Evolutionary conservation across 1,284 basidiomycete genomes (phyloP).

Genomic region (Pseudozyma sp.): DNA sequence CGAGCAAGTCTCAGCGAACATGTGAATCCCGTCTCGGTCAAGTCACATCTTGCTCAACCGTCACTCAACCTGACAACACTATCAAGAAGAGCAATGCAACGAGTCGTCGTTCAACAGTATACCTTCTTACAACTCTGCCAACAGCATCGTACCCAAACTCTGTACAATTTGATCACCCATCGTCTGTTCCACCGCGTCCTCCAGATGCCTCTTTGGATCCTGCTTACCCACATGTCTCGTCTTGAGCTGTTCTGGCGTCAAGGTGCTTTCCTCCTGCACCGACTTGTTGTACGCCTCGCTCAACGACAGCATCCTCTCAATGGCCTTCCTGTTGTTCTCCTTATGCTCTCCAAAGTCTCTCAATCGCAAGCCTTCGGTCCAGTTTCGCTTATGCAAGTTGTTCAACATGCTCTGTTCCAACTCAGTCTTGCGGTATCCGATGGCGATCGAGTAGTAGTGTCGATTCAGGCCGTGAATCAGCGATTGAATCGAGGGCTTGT

Average conservation of each 20-base stretch:
- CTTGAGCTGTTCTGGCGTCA: conserved; percentile 66
- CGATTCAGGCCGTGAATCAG: conserved; percentile 68
- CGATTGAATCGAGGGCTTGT: conserved; percentile 96
- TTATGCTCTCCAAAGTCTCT: conserved; percentile 67
- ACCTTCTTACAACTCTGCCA: conserved; percentile 40
- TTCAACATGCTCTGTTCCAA: conserved; percentile 68
- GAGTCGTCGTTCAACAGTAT: neutral
- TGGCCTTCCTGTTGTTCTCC: conserved; percentile 65
- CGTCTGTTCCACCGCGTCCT: conserved; percentile 66
- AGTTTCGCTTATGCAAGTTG: conserved; percentile 68
- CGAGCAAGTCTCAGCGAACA: too few relatives aligned
- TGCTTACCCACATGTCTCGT: conserved; percentile 68
- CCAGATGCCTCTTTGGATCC: conserved; percentile 68
- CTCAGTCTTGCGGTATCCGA: conserved; percentile 68
- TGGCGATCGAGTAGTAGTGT: conserved; percentile 69
- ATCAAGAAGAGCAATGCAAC: neutral
- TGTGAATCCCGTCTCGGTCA: too few relatives aligned
- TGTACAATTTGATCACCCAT: conserved; percentile 69
- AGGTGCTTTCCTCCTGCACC: conserved; percentile 64
- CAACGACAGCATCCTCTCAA: conserved; percentile 64
- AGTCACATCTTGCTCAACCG: too few relatives aligned
- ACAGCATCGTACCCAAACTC: conserved; percentile 65
- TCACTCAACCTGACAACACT: too few relatives aligned
- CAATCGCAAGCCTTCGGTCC: conserved; percentile 67
- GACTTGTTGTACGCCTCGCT: conserved; percentile 69